These are phyloP conservation scores for Cutaneotrichosporon arboriforme DNA, from an alignment of 1,284 basidiomycete species.

Conservation along the genomic window DNA sequence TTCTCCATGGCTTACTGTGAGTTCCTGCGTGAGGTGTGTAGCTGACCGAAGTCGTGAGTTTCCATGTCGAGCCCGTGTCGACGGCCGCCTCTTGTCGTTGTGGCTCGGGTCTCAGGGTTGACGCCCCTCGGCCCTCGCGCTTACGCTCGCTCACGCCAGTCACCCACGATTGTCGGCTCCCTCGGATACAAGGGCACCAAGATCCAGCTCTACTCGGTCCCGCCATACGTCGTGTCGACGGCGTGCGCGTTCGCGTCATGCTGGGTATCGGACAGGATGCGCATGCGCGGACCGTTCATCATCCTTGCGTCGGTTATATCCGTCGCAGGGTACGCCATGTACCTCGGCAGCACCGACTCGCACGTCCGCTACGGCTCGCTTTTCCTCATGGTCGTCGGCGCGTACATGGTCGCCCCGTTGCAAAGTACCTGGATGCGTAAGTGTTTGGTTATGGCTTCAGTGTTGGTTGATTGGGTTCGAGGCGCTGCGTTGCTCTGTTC, in stretches of 20 bases:
- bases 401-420: constrained; percentile 33
- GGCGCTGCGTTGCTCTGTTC: not conserved
- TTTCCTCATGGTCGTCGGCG: constrained; percentile 42
- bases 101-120: not conserved
- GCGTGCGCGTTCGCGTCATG: constrained; percentile 52
- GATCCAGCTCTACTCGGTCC: constrained; percentile 51
- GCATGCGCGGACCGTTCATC: constrained; percentile 51
- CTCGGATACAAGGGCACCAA: constrained; percentile 49
- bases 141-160: constrained; percentile 1
- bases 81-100: not conserved
- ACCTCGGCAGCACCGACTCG: constrained; percentile 24
- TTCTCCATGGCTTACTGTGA: constrained; percentile 53
- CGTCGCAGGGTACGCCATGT: constrained; percentile 39
- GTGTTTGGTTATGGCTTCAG: not conserved
- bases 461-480: not conserved
- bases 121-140: not conserved
- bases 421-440: constrained; percentile 33
- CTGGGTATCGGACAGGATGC: constrained; percentile 54
- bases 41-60: constrained; percentile 1
- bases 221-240: constrained; percentile 55
- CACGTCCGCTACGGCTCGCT: constrained; percentile 37
- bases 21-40: not conserved
- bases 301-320: constrained; percentile 25
- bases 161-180: constrained; percentile 50
- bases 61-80: not conserved